These are phyloP conservation scores for Russula virescens DNA, from an alignment of 768 basidiomycete genomes.

Conservation along the genomic window DNA sequence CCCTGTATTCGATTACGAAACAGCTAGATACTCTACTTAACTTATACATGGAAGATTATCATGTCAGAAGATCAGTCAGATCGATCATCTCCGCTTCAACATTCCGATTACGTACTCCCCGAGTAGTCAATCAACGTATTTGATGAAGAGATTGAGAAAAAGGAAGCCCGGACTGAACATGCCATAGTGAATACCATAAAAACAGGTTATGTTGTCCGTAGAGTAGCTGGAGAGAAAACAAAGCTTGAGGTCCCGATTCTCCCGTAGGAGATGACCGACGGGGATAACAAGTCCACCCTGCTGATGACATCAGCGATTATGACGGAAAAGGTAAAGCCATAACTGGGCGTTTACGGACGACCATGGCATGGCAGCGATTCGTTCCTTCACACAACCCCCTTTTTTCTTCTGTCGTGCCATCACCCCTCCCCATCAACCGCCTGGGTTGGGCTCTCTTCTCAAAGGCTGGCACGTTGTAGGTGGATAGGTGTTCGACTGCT, in stretches of 20 bases:
- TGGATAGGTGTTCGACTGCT: background rate
- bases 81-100: constrained; percentile 56
- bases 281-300: too few relatives aligned
- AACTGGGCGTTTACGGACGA: too few relatives aligned
- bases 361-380: background rate
- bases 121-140: constrained; percentile 72
- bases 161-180: background rate
- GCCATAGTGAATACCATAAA: too few relatives aligned
- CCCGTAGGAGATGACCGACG: too few relatives aligned
- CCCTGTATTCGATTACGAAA: too few relatives aligned
- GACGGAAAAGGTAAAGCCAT: too few relatives aligned
- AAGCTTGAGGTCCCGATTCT: too few relatives aligned
- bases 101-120: constrained; percentile 55
- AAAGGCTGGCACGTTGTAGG: background rate
- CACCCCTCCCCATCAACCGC: background rate
- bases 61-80: constrained; percentile 47
- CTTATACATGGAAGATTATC: too few relatives aligned
- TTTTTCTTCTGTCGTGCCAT: background rate
- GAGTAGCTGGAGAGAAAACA: too few relatives aligned
- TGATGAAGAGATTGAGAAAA: constrained; percentile 55
- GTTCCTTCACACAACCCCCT: too few relatives aligned
- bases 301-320: background rate
- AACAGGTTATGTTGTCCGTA: too few relatives aligned
- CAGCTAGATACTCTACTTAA: too few relatives aligned
- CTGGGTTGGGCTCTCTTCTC: background rate